Evolutionary conservation across 495 filamentous ascomycete genomes (phyloP).

Genomic region (Thozetella sp.): DNA sequence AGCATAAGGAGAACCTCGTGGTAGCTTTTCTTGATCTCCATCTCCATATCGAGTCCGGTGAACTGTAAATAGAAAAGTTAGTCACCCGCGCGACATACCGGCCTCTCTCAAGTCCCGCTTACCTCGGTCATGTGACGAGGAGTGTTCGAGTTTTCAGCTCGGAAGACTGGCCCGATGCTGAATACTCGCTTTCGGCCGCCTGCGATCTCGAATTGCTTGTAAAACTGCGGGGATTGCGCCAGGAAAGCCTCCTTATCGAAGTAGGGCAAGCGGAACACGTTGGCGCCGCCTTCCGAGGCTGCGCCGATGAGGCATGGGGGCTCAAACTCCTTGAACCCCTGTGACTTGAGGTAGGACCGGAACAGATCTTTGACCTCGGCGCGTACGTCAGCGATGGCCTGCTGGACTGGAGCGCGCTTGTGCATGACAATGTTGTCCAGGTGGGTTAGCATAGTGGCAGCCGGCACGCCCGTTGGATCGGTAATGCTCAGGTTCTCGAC

Average conservation of each 20-base stretch:
- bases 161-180: slow-evolving; percentile 89
- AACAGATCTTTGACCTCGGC: slow-evolving; percentile 82
- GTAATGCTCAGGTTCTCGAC: slow-evolving; percentile 52
- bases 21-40: slow-evolving; percentile 89
- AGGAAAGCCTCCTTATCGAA: slow-evolving; percentile 85
- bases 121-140: slow-evolving; percentile 92
- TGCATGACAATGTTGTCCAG: slow-evolving; percentile 90
- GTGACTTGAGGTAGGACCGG: slow-evolving; percentile 72
- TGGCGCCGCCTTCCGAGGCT: slow-evolving; percentile 90
- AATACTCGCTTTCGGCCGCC: slow-evolving; percentile 90
- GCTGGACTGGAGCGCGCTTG: slow-evolving; percentile 82
- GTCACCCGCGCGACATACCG: background rate
- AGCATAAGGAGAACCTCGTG: slow-evolving; percentile 81
- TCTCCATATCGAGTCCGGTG: slow-evolving; percentile 95
- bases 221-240: slow-evolving; percentile 79
- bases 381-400: slow-evolving; percentile 81
- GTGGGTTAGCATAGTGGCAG: slow-evolving; percentile 73
- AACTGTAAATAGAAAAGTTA: slow-evolving; percentile 54
- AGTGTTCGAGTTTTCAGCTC: slow-evolving; percentile 96
- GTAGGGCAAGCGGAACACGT: slow-evolving; percentile 91
- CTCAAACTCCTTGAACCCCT: slow-evolving; percentile 85
- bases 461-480: slow-evolving; percentile 58
- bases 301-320: slow-evolving; percentile 88
- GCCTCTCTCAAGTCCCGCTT: background rate
- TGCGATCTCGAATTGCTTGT: slow-evolving; percentile 96